Evolutionary conservation across 2,329 filamentous ascomycete genomes (phyloP), one percentile per base, ranked within the genome.

Genomic region (Ophiostoma sp.): DNA sequence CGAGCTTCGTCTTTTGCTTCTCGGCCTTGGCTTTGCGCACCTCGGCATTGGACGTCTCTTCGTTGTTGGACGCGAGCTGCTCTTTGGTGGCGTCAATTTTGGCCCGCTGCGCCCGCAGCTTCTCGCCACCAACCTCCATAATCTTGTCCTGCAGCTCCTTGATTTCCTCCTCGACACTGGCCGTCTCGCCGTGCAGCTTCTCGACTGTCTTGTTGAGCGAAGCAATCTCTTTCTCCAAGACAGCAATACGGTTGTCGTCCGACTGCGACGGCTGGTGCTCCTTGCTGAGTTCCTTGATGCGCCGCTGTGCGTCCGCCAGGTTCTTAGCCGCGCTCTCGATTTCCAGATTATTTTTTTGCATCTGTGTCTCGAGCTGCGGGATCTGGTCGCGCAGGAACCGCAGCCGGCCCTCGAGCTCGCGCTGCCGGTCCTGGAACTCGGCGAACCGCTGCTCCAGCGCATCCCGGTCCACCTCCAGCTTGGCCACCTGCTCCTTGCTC

Each of bases 81-180:
- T 94, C 92, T 80, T 97, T 97, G 76, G 97, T 85, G 7, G 91
- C 88, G 80, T 98, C 95, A 45, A 99, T 94, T 85, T 93, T 97
- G 75, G 93, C 91, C 78, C 96, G 95, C 80, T 99, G 95, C 22
- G 91, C 89, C 72, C 96, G 91, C 22, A 99, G 89, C 82, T 93
- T 94, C 79, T 98, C 94, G 82, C 96, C 96, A 79, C 96, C 96
- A 76, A 97, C 92, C 82, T 98, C 92, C 96, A 99, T 98, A 79
- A 99, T 99, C 85, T 95, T 97, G 86, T 96, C 92, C 80, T 99
- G 95, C 0, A 99, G 86, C 25, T 87, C 87, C 83, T 97, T 95
- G 82, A 99, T 98, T 82, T 98, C 96, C 33, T 91, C 91, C 80
- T 99, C 96, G 9, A 97, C 90, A 63, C 91, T 96, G 1, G 93